Conservation (phyloP, 2,329 filamentous ascomycete genomes). For the Pseudopyrenochaeta lycopersici region DNA sequence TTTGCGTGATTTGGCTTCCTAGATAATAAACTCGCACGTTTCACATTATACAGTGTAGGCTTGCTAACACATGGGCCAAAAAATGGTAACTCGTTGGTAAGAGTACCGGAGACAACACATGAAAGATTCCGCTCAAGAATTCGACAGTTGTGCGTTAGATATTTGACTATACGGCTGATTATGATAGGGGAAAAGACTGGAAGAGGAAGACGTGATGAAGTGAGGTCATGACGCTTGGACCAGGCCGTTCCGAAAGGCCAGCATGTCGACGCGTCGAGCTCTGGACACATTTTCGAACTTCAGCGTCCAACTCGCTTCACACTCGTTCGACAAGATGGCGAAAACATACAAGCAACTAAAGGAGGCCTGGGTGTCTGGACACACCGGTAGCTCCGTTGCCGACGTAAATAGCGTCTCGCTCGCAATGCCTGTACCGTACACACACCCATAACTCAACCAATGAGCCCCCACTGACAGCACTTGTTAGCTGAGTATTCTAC, state of each 20-base stretch:
- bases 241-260: conserved; percentile 18
- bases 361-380: conserved; percentile 93
- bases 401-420: conserved; percentile 90
- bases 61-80: too few relatives aligned
- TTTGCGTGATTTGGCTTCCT: too few relatives aligned
- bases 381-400: conserved; percentile 80
- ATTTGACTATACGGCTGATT: too few relatives aligned
- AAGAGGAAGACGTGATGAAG: not conserved
- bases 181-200: not conserved
- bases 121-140: too few relatives aligned
- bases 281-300: conserved; percentile 11
- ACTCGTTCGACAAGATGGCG: conserved; percentile 34
- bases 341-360: conserved; percentile 87
- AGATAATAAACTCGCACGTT: too few relatives aligned
- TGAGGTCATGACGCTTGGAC: conserved; percentile 14
- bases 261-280: conserved; percentile 24
- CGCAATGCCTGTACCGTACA: conserved; percentile 76
- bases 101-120: too few relatives aligned
- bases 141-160: too few relatives aligned
- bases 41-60: too few relatives aligned
- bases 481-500: conserved; percentile 75
- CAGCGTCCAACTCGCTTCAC: conserved; percentile 20
- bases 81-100: too few relatives aligned
- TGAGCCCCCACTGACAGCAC: conserved; percentile 35
- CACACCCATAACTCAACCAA: conserved; percentile 20